A percentile compares a stretch with the other conserved stretches of the same genome.
Evolutionary conservation across 2,329 filamentous ascomycete species (phyloP).

Genomic region (Colletotrichum scovillei): DNA sequence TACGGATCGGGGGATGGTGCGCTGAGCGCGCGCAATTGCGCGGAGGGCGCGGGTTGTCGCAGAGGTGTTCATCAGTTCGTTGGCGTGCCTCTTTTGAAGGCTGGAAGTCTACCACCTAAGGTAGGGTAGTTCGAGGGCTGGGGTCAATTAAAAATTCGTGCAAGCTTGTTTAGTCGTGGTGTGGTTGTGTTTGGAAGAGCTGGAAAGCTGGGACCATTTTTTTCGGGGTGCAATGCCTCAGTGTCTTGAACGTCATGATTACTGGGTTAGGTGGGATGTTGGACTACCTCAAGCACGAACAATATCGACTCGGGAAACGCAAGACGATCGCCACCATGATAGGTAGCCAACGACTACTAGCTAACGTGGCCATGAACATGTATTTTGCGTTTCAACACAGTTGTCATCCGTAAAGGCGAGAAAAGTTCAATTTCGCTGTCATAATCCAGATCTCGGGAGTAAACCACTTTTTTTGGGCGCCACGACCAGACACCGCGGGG

Average conservation of each 20-base stretch:
- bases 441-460: constrained; percentile 18
- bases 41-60: constrained; percentile 19
- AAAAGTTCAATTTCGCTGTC: constrained; percentile 34
- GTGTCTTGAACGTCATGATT: constrained; percentile 35
- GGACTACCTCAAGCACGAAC: not conserved
- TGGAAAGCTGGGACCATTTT: not conserved
- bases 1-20: constrained; percentile 10
- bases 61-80: constrained; percentile 2
- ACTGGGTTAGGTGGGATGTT: constrained; percentile 12
- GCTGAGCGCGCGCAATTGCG: constrained; percentile 27
- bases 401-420: not conserved
- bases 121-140: not conserved
- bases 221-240: not conserved
- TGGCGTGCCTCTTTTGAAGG: not conserved
- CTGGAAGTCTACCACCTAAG: too few relatives aligned
- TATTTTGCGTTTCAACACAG: not conserved
- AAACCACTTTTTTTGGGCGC: constrained; percentile 28
- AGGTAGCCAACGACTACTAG: not conserved
- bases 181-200: not conserved
- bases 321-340: not conserved
- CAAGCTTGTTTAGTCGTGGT: not conserved
- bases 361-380: too few relatives aligned
- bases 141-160: not conserved
- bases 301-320: not conserved
- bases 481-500: constrained; percentile 22